phyloP scores from a whole-genome alignment of 2,329 filamentous ascomycete species.

The Arthrobotrys sinensis region DNA sequence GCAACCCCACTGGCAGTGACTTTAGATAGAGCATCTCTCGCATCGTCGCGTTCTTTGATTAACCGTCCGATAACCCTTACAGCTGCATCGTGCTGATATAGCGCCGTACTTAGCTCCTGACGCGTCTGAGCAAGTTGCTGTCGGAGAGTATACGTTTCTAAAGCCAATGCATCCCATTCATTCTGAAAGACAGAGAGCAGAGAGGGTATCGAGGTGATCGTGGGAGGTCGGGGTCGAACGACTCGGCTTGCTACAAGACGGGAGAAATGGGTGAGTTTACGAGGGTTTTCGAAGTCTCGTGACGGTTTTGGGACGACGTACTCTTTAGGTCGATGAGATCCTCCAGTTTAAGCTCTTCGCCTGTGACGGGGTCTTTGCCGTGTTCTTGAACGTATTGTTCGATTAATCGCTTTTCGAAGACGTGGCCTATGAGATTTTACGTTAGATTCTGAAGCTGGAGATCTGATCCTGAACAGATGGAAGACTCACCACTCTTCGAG shows the following conservation, averaged over 20 bases:
- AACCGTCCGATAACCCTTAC: conserved; percentile 92
- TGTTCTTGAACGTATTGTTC: conserved; percentile 95
- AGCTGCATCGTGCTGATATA: conserved; percentile 98
- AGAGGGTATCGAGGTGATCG: conserved; percentile 94
- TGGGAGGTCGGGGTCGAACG: conserved; percentile 90
- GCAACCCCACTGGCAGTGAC: conserved; percentile 79
- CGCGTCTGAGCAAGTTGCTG: conserved; percentile 90
- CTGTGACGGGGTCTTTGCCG: conserved; percentile 90
- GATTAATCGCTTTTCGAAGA: conserved; percentile 95
- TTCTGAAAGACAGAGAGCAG: conserved; percentile 96
- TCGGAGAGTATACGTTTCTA: conserved; percentile 91
- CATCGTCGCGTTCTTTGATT: conserved; percentile 92
- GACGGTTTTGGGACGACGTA: conserved; percentile 35
- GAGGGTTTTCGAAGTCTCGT: background rate
- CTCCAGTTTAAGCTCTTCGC: conserved; percentile 84
- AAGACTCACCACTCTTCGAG: conserved; percentile 80
- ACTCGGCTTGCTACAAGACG: conserved; percentile 75
- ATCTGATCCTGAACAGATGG: conserved; percentile 54
- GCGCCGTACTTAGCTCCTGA: conserved; percentile 91
- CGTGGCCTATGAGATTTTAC: conserved; percentile 65
- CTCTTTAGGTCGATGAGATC: conserved; percentile 90
- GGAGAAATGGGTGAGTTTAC: conserved; percentile 13
- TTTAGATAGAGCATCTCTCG: conserved; percentile 87
- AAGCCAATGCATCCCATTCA: conserved; percentile 94
- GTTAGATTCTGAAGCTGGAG: conserved; percentile 73